These are phyloP conservation scores for Penicillium sp. DNA, from an alignment of 2,329 filamentous ascomycete species.

Conservation along the genomic window DNA sequence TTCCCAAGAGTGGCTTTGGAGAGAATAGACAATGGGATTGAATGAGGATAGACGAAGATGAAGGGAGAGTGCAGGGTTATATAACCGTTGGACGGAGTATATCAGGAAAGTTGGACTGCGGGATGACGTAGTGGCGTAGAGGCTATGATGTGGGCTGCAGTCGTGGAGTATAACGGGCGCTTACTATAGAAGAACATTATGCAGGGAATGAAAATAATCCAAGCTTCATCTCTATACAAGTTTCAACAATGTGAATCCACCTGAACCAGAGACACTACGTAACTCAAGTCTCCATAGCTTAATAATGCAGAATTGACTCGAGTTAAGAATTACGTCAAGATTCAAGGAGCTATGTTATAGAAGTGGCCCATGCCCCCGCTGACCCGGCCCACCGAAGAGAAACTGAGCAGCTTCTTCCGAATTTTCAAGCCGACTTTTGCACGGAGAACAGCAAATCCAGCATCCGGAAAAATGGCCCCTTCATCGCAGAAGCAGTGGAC, in stretches of 20 bases:
- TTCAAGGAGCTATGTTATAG: neutral
- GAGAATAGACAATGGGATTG: neutral
- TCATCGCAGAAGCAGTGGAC: slow-evolving; percentile 61
- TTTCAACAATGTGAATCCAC: neutral
- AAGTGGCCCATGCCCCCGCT: neutral
- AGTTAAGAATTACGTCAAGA: neutral
- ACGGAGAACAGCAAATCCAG: neutral
- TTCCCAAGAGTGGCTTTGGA: neutral
- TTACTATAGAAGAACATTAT: neutral
- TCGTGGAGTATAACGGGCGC: neutral
- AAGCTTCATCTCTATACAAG: neutral
- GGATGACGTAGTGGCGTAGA: neutral
- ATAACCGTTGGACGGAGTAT: neutral
- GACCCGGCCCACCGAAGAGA: neutral
- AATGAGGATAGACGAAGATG: neutral
- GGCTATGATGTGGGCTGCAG: neutral
- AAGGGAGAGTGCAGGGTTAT: neutral
- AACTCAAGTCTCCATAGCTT: neutral
- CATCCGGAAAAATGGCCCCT: slow-evolving; percentile 27
- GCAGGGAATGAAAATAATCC: neutral
- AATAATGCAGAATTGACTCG: neutral
- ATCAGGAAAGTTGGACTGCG: neutral
- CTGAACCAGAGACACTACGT: neutral
- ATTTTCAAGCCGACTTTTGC: neutral
- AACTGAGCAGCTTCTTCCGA: neutral